Percentiles rank a stretch among this genome's conserved stretches.
These are phyloP conservation scores for Pyropia haitanensis DNA, from an alignment of 23 red algal genomes.

Conservation along the genomic window DNA sequence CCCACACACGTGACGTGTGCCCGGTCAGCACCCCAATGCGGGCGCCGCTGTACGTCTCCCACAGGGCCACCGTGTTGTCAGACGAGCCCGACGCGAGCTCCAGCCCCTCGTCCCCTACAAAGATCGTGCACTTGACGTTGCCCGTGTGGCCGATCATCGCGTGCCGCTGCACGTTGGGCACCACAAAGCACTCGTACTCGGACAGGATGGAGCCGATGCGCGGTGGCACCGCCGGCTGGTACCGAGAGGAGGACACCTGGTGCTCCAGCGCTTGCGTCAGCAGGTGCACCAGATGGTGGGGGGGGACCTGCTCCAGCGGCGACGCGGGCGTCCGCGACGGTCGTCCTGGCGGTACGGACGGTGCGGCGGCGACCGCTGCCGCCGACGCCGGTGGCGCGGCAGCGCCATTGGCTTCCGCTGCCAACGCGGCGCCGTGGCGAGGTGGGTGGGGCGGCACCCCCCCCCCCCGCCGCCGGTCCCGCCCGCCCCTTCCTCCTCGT, in stretches of 20 bases:
- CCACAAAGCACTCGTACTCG: slow-evolving; percentile 81
- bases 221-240: slow-evolving; percentile 60
- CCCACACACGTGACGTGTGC: slow-evolving; percentile 89
- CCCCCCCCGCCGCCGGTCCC: neutral
- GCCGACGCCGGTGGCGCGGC: too few relatives aligned
- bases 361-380: too few relatives aligned
- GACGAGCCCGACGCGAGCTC: slow-evolving; percentile 72
- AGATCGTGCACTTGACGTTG: slow-evolving; percentile 81
- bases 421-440: too few relatives aligned
- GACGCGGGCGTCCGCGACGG: slow-evolving; percentile 3
- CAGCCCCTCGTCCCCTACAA: slow-evolving; percentile 75
- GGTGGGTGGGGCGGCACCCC: neutral
- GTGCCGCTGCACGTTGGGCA: slow-evolving; percentile 67
- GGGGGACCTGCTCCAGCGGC: slow-evolving; percentile 46
- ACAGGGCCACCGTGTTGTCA: slow-evolving; percentile 74
- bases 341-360: too few relatives aligned
- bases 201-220: slow-evolving; percentile 80
- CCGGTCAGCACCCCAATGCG: slow-evolving; percentile 35
- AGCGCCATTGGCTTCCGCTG: too few relatives aligned
- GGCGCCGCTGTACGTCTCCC: slow-evolving; percentile 43
- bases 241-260: slow-evolving; percentile 68
- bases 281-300: slow-evolving; percentile 56
- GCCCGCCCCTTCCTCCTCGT: slow-evolving; percentile 9
- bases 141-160: slow-evolving; percentile 57
- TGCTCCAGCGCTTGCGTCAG: slow-evolving; percentile 84